Evolutionary conservation across 164 flowering plant species (phyloP).

Genomic region (Nymphaea colorata): DNA sequence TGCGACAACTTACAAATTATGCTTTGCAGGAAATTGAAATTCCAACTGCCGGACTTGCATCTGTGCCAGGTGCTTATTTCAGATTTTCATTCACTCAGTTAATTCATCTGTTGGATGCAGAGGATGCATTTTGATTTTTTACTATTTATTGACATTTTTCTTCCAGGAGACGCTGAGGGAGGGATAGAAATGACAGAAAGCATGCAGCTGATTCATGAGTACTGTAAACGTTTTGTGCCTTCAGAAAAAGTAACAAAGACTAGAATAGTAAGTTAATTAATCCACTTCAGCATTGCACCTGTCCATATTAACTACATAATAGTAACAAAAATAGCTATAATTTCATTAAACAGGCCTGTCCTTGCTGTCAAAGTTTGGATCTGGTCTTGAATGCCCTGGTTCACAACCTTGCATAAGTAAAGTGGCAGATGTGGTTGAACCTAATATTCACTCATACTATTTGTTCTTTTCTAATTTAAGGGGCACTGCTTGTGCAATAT

Average conservation of each 20-base stretch:
- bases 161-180: conserved; percentile 95
- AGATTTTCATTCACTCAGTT: neutral
- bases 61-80: conserved; percentile 66
- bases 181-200: conserved; percentile 94
- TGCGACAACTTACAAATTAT: neutral
- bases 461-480: neutral
- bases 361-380: neutral
- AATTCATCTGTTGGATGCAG: neutral
- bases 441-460: neutral
- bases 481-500: too few species aligned
- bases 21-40: conserved; percentile 84
- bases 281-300: neutral
- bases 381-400: neutral
- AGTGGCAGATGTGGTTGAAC: neutral
- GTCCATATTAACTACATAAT: neutral
- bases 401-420: neutral
- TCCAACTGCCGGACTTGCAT: conserved; percentile 85
- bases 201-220: conserved; percentile 81
- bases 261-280: conserved; percentile 52
- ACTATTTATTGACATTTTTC: neutral
- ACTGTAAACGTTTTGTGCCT: conserved; percentile 51
- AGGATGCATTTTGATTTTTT: neutral
- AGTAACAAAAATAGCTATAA: neutral
- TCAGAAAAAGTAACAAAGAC: conserved; percentile 72
- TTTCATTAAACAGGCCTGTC: neutral